Base-by-base conservation (phyloP, 306 rosid species). In the Hylodesmum podocarpum region DNA sequence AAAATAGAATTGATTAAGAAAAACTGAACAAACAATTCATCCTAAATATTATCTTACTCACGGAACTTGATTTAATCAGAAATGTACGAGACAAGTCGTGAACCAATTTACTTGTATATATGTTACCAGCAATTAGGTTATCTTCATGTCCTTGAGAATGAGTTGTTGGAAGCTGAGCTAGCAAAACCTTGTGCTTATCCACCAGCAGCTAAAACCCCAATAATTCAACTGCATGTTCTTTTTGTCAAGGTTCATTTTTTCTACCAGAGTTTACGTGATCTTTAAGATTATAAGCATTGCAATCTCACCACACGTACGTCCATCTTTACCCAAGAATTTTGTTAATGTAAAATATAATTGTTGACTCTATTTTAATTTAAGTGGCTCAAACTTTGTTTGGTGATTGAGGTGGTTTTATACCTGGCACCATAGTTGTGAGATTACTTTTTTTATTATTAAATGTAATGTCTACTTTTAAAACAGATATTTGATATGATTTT, bases 171-270 rank as follows among this genome's bases (percentile, higher is more conserved):
- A 70, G 77, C 75, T 44, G 72, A 78, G 43, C 16, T 50, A 18
- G 40, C 31, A 72, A 72, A 72, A 49, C 25, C 44, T 40, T 72
- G n/a, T 73, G 63, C 43, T 80, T 80, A 80, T 73, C 84, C 63
- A 33, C 6, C n/a, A 6, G 69, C 25, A 50, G 51, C 74, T 39
- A 79, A 14, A 51, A n/a, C 1, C 39, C 27, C 16, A 28, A 72
- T 2, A 40, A 63, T 70, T 76, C 80, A 36, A 49, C 63, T 12
- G 2, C 4, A 15, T n/a, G 21, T 31, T 46, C 46, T 69, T 36
- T 63, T 79, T 62, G n/a, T 63, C 65, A 25, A 19, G 13, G 5
- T 34, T 13, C 3, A 16, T 72, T 72, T 71, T 71, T 72, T 40
- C 57, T 55, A 21, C 64, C 4, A 8, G 11, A 41, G 27, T 25